phyloP scores from a whole-genome alignment of 805 yeast species.

The Candida koratica region DNA sequence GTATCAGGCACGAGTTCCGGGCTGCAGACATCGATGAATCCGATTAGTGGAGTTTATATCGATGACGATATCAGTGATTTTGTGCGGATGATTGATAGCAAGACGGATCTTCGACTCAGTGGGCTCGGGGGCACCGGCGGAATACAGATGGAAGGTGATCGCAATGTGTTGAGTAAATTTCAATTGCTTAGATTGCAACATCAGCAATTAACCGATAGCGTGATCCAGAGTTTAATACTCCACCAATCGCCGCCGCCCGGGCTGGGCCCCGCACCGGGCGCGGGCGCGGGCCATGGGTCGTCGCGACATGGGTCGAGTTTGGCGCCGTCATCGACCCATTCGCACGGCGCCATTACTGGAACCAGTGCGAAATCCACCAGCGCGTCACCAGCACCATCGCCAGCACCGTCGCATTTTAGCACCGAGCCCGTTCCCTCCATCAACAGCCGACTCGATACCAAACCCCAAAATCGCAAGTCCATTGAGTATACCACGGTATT shows the following conservation, averaged over 20 bases:
- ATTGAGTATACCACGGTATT: conserved; percentile 38
- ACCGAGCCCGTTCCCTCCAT: conserved; percentile 37
- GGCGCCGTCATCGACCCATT: neutral
- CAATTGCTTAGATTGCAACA: conserved; percentile 51
- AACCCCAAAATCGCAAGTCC: conserved; percentile 19
- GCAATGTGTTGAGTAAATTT: conserved; percentile 48
- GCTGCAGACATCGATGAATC: conserved; percentile 32
- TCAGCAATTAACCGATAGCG: conserved; percentile 52
- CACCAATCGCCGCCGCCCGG: conserved; percentile 16
- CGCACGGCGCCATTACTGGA: no score
- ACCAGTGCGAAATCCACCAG: conserved; percentile 27
- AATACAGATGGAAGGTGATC: conserved; percentile 16
- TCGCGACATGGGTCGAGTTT: conserved; percentile 2
- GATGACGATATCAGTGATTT: conserved; percentile 67
- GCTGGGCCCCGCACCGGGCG: conserved; percentile 2
- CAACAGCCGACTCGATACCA: conserved; percentile 24
- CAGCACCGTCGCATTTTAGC: conserved; percentile 15
- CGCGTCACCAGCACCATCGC: conserved; percentile 10
- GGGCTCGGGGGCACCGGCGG: conserved; percentile 4
- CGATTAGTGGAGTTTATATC: conserved; percentile 42
- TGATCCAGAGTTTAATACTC: conserved; percentile 46
- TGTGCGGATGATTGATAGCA: conserved; percentile 65
- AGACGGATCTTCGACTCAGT: conserved; percentile 46
- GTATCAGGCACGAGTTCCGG: conserved; percentile 34
- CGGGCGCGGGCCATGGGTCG: neutral